phyloP scores from a whole-genome alignment of 2,329 filamentous ascomycete species.

The Cladosporium sp. region DNA sequence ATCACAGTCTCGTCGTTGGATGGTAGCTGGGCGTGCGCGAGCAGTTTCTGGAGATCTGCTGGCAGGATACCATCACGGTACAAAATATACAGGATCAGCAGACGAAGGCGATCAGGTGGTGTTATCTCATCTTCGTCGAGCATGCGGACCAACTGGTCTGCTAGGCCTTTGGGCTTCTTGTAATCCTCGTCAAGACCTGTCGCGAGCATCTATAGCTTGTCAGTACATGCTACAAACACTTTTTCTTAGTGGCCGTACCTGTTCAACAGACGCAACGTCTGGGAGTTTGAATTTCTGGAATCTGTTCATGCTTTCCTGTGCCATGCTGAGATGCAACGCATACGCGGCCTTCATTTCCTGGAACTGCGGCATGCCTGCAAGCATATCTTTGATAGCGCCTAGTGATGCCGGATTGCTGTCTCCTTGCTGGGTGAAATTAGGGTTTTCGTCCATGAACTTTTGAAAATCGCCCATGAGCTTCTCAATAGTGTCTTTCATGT shows the following conservation, averaged over 20 bases:
- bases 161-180: slow-evolving; percentile 82
- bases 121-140: slow-evolving; percentile 77
- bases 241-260: slow-evolving; percentile 43
- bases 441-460: slow-evolving; percentile 85
- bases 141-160: slow-evolving; percentile 80
- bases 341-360: slow-evolving; percentile 95
- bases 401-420: slow-evolving; percentile 50
- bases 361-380: slow-evolving; percentile 90
- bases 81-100: slow-evolving; percentile 80
- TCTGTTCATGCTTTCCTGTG: slow-evolving; percentile 91
- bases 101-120: slow-evolving; percentile 71
- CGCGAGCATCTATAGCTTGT: slow-evolving; percentile 58
- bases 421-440: slow-evolving; percentile 75
- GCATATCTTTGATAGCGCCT: slow-evolving; percentile 91
- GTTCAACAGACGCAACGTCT: slow-evolving; percentile 84
- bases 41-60: slow-evolving; percentile 78
- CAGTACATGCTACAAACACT: neutral
- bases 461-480: slow-evolving; percentile 91
- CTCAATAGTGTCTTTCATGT: slow-evolving; percentile 98
- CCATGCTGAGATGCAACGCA: slow-evolving; percentile 92
- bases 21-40: slow-evolving; percentile 77
- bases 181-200: slow-evolving; percentile 92
- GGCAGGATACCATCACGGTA: slow-evolving; percentile 80
- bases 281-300: slow-evolving; percentile 82
- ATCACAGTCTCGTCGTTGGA: slow-evolving; percentile 69